Evolutionary conservation across 768 basidiomycete genomes (phyloP).

Genomic region (Dentipellis fragilis): DNA sequence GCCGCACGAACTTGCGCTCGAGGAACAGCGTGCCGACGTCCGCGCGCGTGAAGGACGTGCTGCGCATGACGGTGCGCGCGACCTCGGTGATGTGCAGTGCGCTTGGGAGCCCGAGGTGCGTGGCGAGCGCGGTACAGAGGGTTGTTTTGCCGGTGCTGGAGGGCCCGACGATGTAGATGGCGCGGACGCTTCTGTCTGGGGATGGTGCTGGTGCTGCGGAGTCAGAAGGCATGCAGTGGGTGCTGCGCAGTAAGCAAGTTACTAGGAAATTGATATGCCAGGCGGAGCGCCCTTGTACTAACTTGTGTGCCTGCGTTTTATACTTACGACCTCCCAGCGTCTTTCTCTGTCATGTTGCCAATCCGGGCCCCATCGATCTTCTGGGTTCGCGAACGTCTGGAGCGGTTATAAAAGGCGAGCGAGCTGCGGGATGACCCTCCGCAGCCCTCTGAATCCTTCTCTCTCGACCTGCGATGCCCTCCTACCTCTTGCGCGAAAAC

Average conservation of each 20-base stretch:
- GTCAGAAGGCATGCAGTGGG: no score
- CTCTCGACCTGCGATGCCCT: not conserved
- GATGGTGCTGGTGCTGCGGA: not conserved
- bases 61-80: conserved; percentile 46
- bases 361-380: not conserved
- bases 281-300: no score
- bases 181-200: not conserved
- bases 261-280: no score
- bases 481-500: not conserved
- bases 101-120: conserved; percentile 27
- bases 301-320: no score
- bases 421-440: not conserved
- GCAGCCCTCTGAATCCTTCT: not conserved
- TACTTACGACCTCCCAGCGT: no score
- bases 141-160: conserved; percentile 66
- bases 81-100: conserved; percentile 44
- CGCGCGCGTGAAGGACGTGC: conserved; percentile 40
- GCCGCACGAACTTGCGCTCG: conserved; percentile 91
- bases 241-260: no score
- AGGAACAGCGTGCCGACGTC: conserved; percentile 51
- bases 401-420: not conserved
- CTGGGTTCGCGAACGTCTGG: not conserved
- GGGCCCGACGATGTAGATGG: conserved; percentile 19
- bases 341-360: no score
- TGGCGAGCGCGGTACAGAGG: conserved; percentile 41